Base-by-base conservation (phyloP, 2,329 filamentous ascomycete genomes). In the Alternaria sp. region DNA sequence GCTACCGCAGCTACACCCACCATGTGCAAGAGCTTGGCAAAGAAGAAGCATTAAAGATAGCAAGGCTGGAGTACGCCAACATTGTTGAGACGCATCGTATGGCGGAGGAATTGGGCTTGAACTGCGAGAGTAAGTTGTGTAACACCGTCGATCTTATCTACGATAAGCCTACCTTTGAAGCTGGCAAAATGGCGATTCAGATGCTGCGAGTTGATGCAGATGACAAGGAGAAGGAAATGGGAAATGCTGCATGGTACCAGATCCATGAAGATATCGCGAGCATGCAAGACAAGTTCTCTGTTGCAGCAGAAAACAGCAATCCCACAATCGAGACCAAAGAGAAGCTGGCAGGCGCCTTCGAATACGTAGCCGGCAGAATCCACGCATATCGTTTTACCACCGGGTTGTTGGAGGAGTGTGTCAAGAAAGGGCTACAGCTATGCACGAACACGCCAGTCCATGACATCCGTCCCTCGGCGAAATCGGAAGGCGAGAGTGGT, bases 81-180 rank as follows among this genome's bases (percentile, higher is more conserved):
- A 86, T 90, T 59, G 76, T 81, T 25, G 83, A 83, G n/a, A 83
- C 88, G 10, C 88, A 90, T 69, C 75, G 72, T 0, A 85, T 90
- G 63, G 85, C 86, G 0, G 72, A 74, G 6, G 76, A 82, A 17
- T 75, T 88, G 59, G 78, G 11, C 83, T 70, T 76, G 6, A 67
- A 73, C 3, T 79, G 77, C 21, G 87, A 89, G 68, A 84, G 82
- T 53, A 70, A 77, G 40, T 72, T 82, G 10, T 85, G 86, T 67
- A 79, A 83, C 23, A 90, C 88, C 0, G 82, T 88, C 3, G 88
- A 90, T 72, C 78, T 89, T 3, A 79, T 89, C 30, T 89, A 88
- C 70, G 85, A 88, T 53, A 19, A 62, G 12, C 47, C 53, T 12
- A 73, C 74, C 0, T 80, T 78, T 55, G 67, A 75, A 32, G 6